Percentiles rank a stretch among this genome's conserved stretches.
These are phyloP conservation scores for Astrothelium macrocarpum DNA, from an alignment of 495 filamentous ascomycete genomes.

Conservation along the genomic window DNA sequence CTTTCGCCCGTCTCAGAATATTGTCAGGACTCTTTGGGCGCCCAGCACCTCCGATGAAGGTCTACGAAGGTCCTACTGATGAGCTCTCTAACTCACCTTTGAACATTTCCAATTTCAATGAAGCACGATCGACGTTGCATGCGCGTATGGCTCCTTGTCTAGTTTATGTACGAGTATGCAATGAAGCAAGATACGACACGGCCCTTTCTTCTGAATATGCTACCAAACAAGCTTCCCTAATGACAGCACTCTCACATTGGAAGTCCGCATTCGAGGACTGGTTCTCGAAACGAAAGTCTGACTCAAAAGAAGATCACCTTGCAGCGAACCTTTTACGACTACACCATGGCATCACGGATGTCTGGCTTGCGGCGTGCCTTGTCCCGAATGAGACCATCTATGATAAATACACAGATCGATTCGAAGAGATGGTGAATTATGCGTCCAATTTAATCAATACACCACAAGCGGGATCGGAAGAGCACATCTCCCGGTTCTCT, in stretches of 20 bases:
- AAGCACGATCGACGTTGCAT: neutral
- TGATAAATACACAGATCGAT: constrained; percentile 8
- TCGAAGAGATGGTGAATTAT: constrained; percentile 10
- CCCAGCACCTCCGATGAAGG: constrained; percentile 1
- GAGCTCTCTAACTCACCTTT: neutral
- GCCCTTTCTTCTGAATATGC: neutral
- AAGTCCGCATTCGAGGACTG: neutral
- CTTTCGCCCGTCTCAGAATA: constrained; percentile 15
- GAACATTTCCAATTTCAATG: neutral
- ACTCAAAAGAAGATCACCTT: constrained; percentile 10
- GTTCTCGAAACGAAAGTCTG: neutral
- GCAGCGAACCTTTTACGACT: constrained; percentile 16
- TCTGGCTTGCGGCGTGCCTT: constrained; percentile 11
- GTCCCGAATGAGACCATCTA: constrained; percentile 5
- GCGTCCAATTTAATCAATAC: constrained; percentile 5
- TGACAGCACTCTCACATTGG: neutral
- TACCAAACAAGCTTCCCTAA: neutral
- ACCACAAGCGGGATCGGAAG: neutral
- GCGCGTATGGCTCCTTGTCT: constrained; percentile 3
- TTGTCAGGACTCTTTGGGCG: constrained; percentile 15
- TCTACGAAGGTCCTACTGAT: neutral
- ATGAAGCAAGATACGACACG: neutral
- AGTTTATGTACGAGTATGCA: neutral
- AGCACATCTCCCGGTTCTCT: constrained; percentile 9
- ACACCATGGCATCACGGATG: constrained; percentile 11